Percentiles rank a stretch among this genome's conserved stretches.
phyloP scores from a whole-genome alignment of 345 rosid genomes.

The Hibiscus tridactylites region DNA sequence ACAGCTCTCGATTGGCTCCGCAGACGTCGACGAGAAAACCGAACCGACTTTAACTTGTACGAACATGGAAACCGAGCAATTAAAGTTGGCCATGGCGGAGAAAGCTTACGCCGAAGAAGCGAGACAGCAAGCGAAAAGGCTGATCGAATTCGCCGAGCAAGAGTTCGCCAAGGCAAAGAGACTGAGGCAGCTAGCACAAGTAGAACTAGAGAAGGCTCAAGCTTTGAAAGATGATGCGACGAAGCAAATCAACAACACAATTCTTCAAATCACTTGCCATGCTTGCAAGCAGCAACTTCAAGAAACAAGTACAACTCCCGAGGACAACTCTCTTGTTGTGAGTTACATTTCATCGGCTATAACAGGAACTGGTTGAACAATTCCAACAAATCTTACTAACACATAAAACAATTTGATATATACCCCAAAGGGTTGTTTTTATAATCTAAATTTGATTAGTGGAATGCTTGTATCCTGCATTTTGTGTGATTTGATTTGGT shows the following conservation, averaged over 20 bases:
- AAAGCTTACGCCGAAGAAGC: conserved; percentile 53
- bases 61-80: conserved; percentile 27
- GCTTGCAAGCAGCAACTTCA: conserved; percentile 64
- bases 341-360: conserved; percentile 46
- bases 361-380: conserved; percentile 32
- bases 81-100: conserved; percentile 53
- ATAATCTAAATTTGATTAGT: not conserved
- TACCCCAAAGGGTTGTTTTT: not conserved
- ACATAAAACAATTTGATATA: not conserved
- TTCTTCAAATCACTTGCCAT: conserved; percentile 69
- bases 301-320: conserved; percentile 22
- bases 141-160: conserved; percentile 70
- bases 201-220: conserved; percentile 64
- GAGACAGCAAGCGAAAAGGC: conserved; percentile 52
- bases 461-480: not conserved
- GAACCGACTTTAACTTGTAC: conserved; percentile 7
- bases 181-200: conserved; percentile 70
- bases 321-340: conserved; percentile 39
- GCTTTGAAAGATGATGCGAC: conserved; percentile 53
- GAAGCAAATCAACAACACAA: conserved; percentile 51
- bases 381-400: conserved; percentile 9
- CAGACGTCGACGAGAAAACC: conserved; percentile 27
- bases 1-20: conserved; percentile 58
- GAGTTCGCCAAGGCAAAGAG: conserved; percentile 73
- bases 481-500: conserved; percentile 6